Evolutionary conservation across 352 stramenopile species (phyloP), one percentile per base, ranked within the genome.

Genomic region (Phytophthora niederhauseri): DNA sequence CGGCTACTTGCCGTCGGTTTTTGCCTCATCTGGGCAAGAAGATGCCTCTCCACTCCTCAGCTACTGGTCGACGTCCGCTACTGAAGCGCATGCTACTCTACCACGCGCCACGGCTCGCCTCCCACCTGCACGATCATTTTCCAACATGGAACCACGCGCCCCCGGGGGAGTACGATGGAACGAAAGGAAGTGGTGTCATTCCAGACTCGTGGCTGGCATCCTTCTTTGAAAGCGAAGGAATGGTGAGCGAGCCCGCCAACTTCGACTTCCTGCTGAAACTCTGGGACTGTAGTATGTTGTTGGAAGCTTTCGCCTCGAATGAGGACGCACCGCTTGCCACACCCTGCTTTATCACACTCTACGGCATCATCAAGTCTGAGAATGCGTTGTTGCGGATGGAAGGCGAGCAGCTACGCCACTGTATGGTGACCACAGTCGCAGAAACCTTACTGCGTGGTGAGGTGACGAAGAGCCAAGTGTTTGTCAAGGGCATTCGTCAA

Each of bases 21-120:
- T 56, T 93, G n/a, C 83, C 83, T 0, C 80, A 91, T 28, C 54
- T 92, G 22, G 30, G 57, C 15, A 72, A 85, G 19, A 76, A 90
- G 50, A 31, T 61, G 11, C 59, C 68, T 24, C n/a, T 71, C 0
- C 68, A 57, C 6, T 56, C 64, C 0, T 72, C 87, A 43, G 76
- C 83, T 1, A 51, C 66, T 0, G 75, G 66, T 8, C 71, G 85
- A 43, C 80, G 86, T 4, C 64, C 72, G 7, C 46, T 93, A 17
- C 62, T 94, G 4, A 93, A 94, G 73, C 78, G 76, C 57, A 66
- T 95, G 55, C 55, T 95, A 50, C 55, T 94, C n/a, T 95, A 95
- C 51, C 85, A 95, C 31, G 69, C 82, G 0, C 86, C 88, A 36
- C 62, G 64, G 9, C 68, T 94, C 20, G 82, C 85, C n/a, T 85